Evolutionary conservation across 805 yeast species (phyloP), one percentile per base, ranked within the genome.

Genomic region (Pichia eremophila): DNA sequence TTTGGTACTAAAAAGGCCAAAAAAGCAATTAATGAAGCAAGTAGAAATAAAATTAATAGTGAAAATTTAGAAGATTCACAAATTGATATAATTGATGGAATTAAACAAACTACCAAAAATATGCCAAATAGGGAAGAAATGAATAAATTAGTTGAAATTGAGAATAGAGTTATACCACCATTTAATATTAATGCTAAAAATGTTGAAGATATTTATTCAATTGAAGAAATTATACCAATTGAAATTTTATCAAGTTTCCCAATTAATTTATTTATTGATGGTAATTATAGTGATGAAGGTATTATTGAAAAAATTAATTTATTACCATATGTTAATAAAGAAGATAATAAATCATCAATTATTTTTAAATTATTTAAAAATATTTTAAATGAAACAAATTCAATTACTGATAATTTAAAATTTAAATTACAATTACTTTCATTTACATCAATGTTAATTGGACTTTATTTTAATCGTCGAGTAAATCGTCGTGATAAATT

Each of bases 1-100:
- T 93, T 93, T 58, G 99, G 99, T 74, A 91, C 99, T 49, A 90
- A 86, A 70, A 90, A 81, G 70, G 97, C 97, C 52, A 91, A 88
- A 70, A 84, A 87, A 57, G 95, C 95, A 35, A 85, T 93, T 59
- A 70, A 77, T 45, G 91, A 83, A 62, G 67, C 80, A 58, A 93
- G 83, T 59, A 79, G 84, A 64, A 93, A 93, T 68, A 75, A 85
- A 57, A 81, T 93, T 60, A 97, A 93, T 62, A 76, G 96, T 2
- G 95, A 79, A 45, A 78, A 81, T 64, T 75, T 93, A 55, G 84
- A 77, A 47, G 58, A 55, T 40, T 71, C 81, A 45, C 93, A 91
- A 62, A 64, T 78, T 50, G 93, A 86, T 57, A 90, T 91, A 57
- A 79, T 89, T 46, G 96, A 86, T 56, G 74, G 81, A 36, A 89